phyloP scores from a whole-genome alignment of 352 stramenopile species.

The Phytophthora lateralis region DNA sequence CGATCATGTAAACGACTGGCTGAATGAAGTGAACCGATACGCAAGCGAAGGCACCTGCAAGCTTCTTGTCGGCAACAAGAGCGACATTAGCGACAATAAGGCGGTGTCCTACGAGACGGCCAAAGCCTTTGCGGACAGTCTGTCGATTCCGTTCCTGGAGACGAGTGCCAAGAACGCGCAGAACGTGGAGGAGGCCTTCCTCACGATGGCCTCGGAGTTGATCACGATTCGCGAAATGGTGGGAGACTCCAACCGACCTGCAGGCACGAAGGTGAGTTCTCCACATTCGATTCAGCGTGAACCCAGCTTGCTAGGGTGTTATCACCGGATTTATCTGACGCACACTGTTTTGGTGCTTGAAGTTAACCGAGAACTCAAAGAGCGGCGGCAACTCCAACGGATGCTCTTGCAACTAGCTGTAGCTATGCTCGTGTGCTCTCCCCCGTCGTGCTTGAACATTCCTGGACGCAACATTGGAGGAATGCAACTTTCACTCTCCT shows the following conservation, averaged over 20 bases:
- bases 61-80: slow-evolving; percentile 99
- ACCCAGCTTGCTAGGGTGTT: background rate
- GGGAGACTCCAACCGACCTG: slow-evolving; percentile 68
- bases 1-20: slow-evolving; percentile 99
- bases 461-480: slow-evolving; percentile 6
- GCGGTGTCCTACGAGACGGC: slow-evolving; percentile 96
- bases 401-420: slow-evolving; percentile 48
- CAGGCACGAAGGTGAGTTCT: slow-evolving; percentile 62
- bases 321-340: slow-evolving; percentile 22
- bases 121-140: slow-evolving; percentile 96
- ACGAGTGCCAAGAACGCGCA: slow-evolving; percentile 98
- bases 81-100: slow-evolving; percentile 96
- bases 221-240: slow-evolving; percentile 92
- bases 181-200: slow-evolving; percentile 99
- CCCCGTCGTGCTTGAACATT: slow-evolving; percentile 6
- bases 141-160: slow-evolving; percentile 99
- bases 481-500: slow-evolving; percentile 7
- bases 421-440: background rate
- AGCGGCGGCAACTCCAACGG: slow-evolving; percentile 37
- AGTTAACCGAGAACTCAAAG: slow-evolving; percentile 48
- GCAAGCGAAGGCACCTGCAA: slow-evolving; percentile 99
- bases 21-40: slow-evolving; percentile 99
- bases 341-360: slow-evolving; percentile 11
- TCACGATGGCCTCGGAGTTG: slow-evolving; percentile 99
- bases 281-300: slow-evolving; percentile 11